Percentiles rank a stretch among this genome's conserved stretches.
Evolutionary conservation across 352 stramenopile species (phyloP).

Genomic region (Globisporangium polare): DNA sequence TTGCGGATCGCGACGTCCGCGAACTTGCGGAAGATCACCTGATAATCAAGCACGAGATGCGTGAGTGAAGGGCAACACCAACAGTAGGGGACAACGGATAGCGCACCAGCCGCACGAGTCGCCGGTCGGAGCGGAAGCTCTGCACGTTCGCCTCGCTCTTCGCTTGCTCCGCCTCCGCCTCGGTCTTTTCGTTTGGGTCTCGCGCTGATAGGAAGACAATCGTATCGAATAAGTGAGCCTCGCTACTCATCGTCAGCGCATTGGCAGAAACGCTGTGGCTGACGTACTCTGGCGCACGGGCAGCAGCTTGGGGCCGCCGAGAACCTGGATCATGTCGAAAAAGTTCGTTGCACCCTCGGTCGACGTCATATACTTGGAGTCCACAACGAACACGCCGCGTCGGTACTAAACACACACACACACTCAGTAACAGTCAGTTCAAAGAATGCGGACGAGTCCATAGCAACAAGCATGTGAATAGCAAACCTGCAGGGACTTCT

Average conservation of each 20-base stretch:
- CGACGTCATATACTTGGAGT: conserved; percentile 34
- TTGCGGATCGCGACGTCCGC: conserved; percentile 63
- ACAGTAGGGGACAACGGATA: neutral
- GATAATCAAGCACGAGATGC: neutral
- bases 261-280: neutral
- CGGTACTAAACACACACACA: conserved; percentile 25
- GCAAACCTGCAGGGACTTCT: conserved; percentile 45
- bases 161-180: conserved; percentile 45
- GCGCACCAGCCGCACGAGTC: conserved; percentile 62
- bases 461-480: neutral
- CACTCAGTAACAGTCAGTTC: neutral
- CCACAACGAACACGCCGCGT: conserved; percentile 50
- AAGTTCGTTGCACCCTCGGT: conserved; percentile 42
- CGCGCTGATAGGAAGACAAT: too few relatives aligned
- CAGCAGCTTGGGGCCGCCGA: conserved; percentile 57
- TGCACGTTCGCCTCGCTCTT: conserved; percentile 70
- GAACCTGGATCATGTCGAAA: conserved; percentile 52
- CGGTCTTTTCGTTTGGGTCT: conserved; percentile 43
- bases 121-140: conserved; percentile 78
- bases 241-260: neutral
- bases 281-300: conserved; percentile 45
- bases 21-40: conserved; percentile 72
- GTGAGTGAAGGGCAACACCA: neutral
- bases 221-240: too few relatives aligned
- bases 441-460: neutral